A percentile compares a stretch with the other conserved stretches of the same genome.
phyloP scores from a whole-genome alignment of 2,329 filamentous ascomycete genomes.

The Penicillium sp. region DNA sequence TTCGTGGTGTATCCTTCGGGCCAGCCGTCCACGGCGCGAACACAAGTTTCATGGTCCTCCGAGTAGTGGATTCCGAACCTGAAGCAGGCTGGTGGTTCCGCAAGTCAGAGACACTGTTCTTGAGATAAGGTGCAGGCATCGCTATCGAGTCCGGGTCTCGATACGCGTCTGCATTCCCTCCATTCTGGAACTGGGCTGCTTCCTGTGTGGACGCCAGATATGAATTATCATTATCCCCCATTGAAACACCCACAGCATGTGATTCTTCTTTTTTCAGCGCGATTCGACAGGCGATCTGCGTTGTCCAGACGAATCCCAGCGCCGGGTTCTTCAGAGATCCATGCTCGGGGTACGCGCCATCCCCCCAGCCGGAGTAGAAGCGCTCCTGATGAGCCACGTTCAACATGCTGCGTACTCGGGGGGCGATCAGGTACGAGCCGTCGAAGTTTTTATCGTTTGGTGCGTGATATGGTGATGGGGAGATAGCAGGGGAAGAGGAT shows the following conservation, averaged over 20 bases:
- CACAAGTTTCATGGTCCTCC: constrained; percentile 80
- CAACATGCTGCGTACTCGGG: constrained; percentile 54
- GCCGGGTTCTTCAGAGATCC: constrained; percentile 72
- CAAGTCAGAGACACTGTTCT: not conserved
- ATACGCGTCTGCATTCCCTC: not conserved
- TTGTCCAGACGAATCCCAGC: constrained; percentile 85
- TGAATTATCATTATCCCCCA: not conserved
- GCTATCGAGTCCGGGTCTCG: constrained; percentile 4
- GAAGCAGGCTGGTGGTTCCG: not conserved
- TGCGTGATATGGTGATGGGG: constrained; percentile 30
- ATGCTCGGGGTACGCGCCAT: constrained; percentile 47
- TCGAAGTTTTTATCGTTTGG: constrained; percentile 32
- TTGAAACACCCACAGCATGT: constrained; percentile 36
- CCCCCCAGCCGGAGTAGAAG: constrained; percentile 95
- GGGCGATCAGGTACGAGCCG: constrained; percentile 40
- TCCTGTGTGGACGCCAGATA: constrained; percentile 7
- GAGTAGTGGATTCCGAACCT: constrained; percentile 43
- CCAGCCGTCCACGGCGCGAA: constrained; percentile 74
- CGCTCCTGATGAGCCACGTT: constrained; percentile 79
- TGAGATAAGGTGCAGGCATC: constrained; percentile 1
- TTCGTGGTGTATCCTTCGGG: constrained; percentile 48
- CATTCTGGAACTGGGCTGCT: not conserved
- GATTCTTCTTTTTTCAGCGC: constrained; percentile 70
- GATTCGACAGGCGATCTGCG: constrained; percentile 79
- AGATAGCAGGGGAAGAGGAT: constrained; percentile 25